Percentiles rank a stretch among this genome's conserved stretches.
Conservation (phyloP, 495 filamentous ascomycete species). For the Aspergillus sclerotiicarbonarius region DNA sequence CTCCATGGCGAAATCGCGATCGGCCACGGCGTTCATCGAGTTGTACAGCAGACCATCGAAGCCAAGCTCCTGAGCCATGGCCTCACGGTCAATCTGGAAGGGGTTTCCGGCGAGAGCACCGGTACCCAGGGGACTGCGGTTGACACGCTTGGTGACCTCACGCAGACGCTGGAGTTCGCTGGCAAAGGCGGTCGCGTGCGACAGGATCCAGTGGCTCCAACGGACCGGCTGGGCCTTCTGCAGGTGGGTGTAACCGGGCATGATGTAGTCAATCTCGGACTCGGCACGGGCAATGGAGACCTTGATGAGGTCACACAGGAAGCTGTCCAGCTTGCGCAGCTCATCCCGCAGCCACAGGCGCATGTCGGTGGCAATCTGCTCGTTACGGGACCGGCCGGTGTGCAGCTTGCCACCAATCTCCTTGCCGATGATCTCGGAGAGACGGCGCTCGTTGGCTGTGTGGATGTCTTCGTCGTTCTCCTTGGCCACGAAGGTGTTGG, state of each 20-base stretch:
- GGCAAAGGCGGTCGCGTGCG: constrained; percentile 72
- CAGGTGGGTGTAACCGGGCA: constrained; percentile 79
- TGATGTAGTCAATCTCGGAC: constrained; percentile 65
- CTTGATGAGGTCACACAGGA: constrained; percentile 67
- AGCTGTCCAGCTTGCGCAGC: constrained; percentile 67
- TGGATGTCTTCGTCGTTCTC: constrained; percentile 68
- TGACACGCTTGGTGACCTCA: constrained; percentile 72
- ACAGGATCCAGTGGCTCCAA: constrained; percentile 85
- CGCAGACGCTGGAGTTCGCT: constrained; percentile 77
- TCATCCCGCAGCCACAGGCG: constrained; percentile 85
- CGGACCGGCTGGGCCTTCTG: constrained; percentile 89
- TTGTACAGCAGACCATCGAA: constrained; percentile 82
- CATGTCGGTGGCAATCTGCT: constrained; percentile 94
- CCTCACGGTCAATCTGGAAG: constrained; percentile 84
- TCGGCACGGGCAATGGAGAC: constrained; percentile 74
- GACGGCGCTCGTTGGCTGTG: constrained; percentile 88
- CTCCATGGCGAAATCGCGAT: constrained; percentile 90
- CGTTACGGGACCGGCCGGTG: constrained; percentile 88
- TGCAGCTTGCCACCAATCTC: constrained; percentile 88
- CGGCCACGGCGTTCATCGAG: constrained; percentile 76
- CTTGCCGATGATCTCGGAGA: constrained; percentile 87
- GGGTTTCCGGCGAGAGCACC: constrained; percentile 92
- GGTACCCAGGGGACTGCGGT: constrained; percentile 75
- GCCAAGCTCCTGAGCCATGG: constrained; percentile 84
- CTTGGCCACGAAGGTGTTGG: constrained; percentile 43